A percentile compares a stretch with the other conserved stretches of the same genome.
Conservation (phyloP, 192 early-diverging fungal species). For the Backusella westeae region DNA sequence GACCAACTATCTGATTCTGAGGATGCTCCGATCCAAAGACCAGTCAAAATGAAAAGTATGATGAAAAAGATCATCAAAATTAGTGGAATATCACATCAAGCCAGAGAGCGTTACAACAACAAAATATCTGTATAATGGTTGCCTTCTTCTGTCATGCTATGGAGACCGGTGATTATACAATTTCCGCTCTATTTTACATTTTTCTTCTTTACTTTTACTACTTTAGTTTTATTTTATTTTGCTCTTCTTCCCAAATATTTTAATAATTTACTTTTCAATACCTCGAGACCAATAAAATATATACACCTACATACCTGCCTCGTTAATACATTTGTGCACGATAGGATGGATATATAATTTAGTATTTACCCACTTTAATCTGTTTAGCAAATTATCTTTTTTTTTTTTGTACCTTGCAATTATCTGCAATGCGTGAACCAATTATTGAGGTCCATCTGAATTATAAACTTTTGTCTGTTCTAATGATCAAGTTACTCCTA, state of each 20-base stretch:
- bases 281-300: background rate
- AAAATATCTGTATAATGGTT: background rate
- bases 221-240: background rate
- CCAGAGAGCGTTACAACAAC: background rate
- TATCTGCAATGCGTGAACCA: background rate
- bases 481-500: no score
- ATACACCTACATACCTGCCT: background rate
- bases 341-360: background rate
- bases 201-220: background rate
- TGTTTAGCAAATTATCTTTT: background rate
- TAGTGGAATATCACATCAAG: conserved; percentile 9
- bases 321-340: background rate
- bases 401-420: background rate
- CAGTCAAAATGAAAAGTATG: conserved; percentile 12
- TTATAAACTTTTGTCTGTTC: no score
- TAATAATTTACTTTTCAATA: background rate
- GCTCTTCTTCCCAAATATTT: background rate
- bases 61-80: conserved; percentile 17
- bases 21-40: background rate
- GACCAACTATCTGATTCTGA: background rate
- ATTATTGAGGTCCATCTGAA: background rate
- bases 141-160: background rate
- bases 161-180: background rate
- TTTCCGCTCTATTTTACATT: background rate
- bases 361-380: background rate